Evolutionary conservation across 768 basidiomycete species (phyloP), one percentile per base, ranked within the genome.

Genomic region (Coprinopsis marcescibilis): DNA sequence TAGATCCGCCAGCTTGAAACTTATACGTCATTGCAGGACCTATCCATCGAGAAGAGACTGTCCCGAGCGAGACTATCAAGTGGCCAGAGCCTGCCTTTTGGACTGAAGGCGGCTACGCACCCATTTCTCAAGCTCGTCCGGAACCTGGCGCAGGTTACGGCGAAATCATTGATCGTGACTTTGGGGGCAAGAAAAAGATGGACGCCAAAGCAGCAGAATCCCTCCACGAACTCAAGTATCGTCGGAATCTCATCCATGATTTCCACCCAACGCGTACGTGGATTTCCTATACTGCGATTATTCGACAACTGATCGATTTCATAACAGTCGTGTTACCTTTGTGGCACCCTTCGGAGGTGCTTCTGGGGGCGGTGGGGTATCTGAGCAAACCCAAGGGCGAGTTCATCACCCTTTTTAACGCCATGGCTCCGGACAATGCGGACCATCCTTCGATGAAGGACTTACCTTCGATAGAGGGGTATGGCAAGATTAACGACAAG

Each of bases 311-410:
- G 17, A 38, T 52, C 29, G 48, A 15, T 2, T 21, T 44, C 30
- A 34, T 43, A 4, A 10, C 38, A 83, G 82, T 88, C 45, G 75
- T 71, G 1, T 62, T 83, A 15, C 83, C 89, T 8, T 66, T 90
- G 5, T 93, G 88, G 89, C 69, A 67, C 3, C 89, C 89, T 2
- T 68, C 75, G 0, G 73, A 59, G 2, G 74, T 91, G 0, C 60
- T 69, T 4, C 64, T 89, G 1, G 90, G 89, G n/a, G 80, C 81
- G 2, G 81, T 92, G 1, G 89, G 90, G 4, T 93, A 84, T 61
- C 65, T 89, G 17, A 72, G 67, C 17, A 88, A 80, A 54, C 77
- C 83, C 2, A 60, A 61, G 20, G 90, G 89, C 1, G 61, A 66
- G 45, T 92, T 93, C 55, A 64, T 88, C 46, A 82, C 81, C n/a